A percentile compares a stretch with the other conserved stretches of the same genome.
Evolutionary conservation across 202 grass and related monocot genomes (phyloP).

Genomic region (Carex sylvatica): DNA sequence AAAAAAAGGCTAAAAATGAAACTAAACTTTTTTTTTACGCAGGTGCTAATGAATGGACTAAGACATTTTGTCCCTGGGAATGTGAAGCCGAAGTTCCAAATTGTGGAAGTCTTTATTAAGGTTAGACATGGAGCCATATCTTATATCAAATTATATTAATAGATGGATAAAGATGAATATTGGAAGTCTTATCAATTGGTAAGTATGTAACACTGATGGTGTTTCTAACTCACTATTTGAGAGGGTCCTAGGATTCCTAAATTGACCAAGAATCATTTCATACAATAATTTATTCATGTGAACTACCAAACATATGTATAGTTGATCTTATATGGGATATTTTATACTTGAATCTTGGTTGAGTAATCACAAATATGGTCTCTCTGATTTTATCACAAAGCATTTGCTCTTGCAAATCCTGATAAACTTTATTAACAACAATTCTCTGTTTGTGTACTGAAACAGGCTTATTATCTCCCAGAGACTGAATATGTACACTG

Average conservation of each 20-base stretch:
- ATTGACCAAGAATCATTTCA: not conserved
- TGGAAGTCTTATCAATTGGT: not conserved
- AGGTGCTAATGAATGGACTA: constrained; percentile 95
- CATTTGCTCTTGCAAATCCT: constrained; percentile 11
- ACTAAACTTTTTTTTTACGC: constrained; percentile 36
- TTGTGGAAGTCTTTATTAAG: constrained; percentile 91
- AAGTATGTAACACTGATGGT: not conserved
- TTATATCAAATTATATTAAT: not conserved
- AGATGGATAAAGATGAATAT: not conserved
- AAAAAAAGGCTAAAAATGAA: constrained; percentile 17
- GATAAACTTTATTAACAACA: no score
- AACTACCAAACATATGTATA: not conserved
- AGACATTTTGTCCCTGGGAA: constrained; percentile 81
- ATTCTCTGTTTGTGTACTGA: constrained; percentile 20
- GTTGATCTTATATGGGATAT: constrained; percentile 10
- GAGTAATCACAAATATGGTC: not conserved
- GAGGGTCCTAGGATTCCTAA: not conserved
- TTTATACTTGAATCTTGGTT: not conserved
- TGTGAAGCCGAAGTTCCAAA: constrained; percentile 91
- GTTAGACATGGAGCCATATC: constrained; percentile 33
- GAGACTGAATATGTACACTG: constrained; percentile 98
- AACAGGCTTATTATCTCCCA: constrained; percentile 94
- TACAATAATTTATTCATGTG: not conserved
- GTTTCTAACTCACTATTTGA: not conserved
- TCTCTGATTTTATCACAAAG: not conserved